These are phyloP conservation scores for Penicillium polonicum DNA, from an alignment of 2,329 filamentous ascomycete genomes.

Conservation along the genomic window DNA sequence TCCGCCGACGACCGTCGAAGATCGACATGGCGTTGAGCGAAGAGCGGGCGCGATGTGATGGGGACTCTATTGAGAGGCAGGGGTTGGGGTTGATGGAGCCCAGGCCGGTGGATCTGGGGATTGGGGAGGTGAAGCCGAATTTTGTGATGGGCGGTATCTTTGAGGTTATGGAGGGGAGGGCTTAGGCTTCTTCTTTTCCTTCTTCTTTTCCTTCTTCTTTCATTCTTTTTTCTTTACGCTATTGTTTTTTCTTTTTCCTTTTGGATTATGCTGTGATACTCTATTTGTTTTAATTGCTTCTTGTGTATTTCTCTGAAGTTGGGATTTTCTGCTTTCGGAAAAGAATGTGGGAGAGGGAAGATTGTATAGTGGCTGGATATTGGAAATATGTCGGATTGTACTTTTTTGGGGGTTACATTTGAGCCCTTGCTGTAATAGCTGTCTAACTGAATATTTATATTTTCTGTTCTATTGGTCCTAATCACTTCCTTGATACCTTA, in stretches of 20 bases:
- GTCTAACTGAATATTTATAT: neutral
- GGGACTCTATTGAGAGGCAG: slow-evolving; percentile 40
- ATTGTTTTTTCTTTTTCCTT: neutral
- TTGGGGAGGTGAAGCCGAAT: slow-evolving; percentile 27
- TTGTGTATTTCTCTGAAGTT: neutral
- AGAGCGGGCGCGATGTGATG: slow-evolving; percentile 42
- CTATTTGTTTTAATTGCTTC: slow-evolving; percentile 1
- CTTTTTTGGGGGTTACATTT: neutral
- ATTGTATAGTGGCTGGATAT: slow-evolving; percentile 6
- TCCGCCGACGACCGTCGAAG: slow-evolving; percentile 45
- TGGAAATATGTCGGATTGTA: neutral
- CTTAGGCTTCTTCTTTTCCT: slow-evolving; percentile 21
- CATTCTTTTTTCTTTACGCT: neutral
- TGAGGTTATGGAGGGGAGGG: slow-evolving; percentile 47
- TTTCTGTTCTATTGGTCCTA: neutral
- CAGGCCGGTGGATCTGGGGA: slow-evolving; percentile 39
- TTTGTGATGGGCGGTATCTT: slow-evolving; percentile 50
- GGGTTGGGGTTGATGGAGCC: slow-evolving; percentile 48
- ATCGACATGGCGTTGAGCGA: slow-evolving; percentile 46
- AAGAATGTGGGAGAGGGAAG: slow-evolving; percentile 4
- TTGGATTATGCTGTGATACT: slow-evolving; percentile 5
- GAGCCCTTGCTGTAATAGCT: neutral
- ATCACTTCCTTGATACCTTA: no score
- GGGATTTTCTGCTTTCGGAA: slow-evolving; percentile 4
- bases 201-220: slow-evolving; percentile 1